Evolutionary conservation across 768 basidiomycete genomes (phyloP).

Genomic region (Pleurotus tuber-regium): DNA sequence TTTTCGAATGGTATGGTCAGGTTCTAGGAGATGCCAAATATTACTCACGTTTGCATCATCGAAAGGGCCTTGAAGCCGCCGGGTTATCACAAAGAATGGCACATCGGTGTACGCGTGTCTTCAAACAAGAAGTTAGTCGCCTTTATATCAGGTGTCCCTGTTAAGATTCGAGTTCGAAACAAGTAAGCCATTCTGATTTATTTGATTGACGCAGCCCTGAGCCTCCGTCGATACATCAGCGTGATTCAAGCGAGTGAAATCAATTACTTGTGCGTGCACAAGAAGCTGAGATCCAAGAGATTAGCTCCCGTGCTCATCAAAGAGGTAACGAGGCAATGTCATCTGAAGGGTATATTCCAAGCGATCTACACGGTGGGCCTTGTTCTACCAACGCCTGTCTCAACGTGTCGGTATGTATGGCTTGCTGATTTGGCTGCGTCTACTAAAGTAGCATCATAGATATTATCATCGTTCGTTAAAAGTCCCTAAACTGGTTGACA

Average conservation of each 20-base stretch:
- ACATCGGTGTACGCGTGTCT: conserved; percentile 88
- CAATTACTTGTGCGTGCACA: conserved; percentile 97
- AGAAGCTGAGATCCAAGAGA: conserved; percentile 94
- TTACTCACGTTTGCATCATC: neutral
- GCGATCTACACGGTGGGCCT: conserved; percentile 96
- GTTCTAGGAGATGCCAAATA: no score
- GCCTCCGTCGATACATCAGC: conserved; percentile 33
- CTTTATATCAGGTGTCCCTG: conserved; percentile 92
- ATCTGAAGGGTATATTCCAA: conserved; percentile 90
- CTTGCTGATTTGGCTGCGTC: conserved; percentile 18
- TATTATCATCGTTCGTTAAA: conserved; percentile 93
- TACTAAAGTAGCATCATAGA: conserved; percentile 34
- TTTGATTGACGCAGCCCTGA: neutral
- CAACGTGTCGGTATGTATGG: conserved; percentile 62
- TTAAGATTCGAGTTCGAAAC: conserved; percentile 78
- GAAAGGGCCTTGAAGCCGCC: conserved; percentile 97
- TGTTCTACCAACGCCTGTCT: conserved; percentile 90
- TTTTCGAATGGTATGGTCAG: conserved; percentile 89
- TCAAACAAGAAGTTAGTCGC: conserved; percentile 93
- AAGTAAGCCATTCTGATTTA: conserved; percentile 52
- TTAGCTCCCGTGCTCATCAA: conserved; percentile 96
- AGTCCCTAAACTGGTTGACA: conserved; percentile 87
- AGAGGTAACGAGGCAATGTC: conserved; percentile 91
- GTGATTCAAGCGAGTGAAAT: conserved; percentile 80
- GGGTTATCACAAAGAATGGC: conserved; percentile 93